phyloP scores from a whole-genome alignment of 768 basidiomycete genomes.

The Agaricus sinodeliciosus region DNA sequence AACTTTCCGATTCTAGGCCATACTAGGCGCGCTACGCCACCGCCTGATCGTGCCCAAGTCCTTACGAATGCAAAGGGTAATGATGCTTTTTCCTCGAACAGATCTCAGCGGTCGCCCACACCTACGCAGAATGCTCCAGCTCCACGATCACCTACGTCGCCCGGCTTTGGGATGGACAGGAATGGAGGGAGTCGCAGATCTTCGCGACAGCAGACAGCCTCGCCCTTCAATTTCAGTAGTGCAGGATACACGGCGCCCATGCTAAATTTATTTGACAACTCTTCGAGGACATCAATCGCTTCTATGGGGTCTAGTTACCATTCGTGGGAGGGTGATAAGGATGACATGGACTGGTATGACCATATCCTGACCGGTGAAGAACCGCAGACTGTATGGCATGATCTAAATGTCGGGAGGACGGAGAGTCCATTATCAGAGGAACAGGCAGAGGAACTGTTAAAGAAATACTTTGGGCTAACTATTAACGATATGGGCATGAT shows the following conservation, averaged over 20 bases:
- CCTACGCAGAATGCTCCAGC: constrained; percentile 50
- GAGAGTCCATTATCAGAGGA: constrained; percentile 46
- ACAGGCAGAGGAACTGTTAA: constrained; percentile 63
- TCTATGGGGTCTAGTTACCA: constrained; percentile 84
- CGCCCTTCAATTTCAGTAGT: constrained; percentile 40
- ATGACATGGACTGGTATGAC: constrained; percentile 34
- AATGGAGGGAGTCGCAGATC: constrained; percentile 38
- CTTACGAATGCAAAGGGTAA: neutral
- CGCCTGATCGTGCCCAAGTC: constrained; percentile 6
- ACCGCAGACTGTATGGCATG: constrained; percentile 57
- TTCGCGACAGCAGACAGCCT: constrained; percentile 46
- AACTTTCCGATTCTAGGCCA: neutral
- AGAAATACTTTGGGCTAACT: constrained; percentile 58
- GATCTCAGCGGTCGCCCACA: constrained; percentile 50
- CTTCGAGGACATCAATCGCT: constrained; percentile 74
- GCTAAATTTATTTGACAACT: constrained; percentile 67
- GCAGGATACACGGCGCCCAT: constrained; percentile 46
- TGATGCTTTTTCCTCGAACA: constrained; percentile 9
- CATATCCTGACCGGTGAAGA: constrained; percentile 46
- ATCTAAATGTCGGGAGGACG: constrained; percentile 41
- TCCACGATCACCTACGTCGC: constrained; percentile 47
- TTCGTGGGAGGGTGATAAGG: constrained; percentile 65
- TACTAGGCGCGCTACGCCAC: neutral
- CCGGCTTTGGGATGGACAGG: constrained; percentile 33
- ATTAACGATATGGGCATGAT: constrained; percentile 66